phyloP scores from a whole-genome alignment of 352 stramenopile species.

The Elongisporangium anandrum region DNA sequence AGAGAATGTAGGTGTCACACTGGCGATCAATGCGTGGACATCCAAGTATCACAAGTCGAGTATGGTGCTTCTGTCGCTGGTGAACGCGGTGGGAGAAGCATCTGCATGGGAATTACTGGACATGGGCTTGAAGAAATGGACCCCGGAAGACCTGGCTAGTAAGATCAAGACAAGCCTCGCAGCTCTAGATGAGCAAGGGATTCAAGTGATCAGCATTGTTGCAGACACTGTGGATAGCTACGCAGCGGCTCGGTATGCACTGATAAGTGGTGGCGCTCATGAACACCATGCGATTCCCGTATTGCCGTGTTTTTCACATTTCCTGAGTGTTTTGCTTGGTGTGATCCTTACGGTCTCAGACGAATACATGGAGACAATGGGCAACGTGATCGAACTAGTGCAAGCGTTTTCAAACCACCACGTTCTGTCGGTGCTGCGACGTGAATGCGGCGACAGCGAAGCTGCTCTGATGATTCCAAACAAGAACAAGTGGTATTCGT shows the following conservation, averaged over 20 bases:
- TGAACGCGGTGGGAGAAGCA: constrained; percentile 64
- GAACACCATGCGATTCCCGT: constrained; percentile 43
- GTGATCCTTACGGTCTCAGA: constrained; percentile 53
- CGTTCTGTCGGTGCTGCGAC: constrained; percentile 50
- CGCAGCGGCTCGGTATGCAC: constrained; percentile 32
- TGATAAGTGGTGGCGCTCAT: constrained; percentile 23
- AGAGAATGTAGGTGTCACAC: constrained; percentile 48
- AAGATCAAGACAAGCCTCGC: constrained; percentile 48
- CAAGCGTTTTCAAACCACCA: constrained; percentile 54
- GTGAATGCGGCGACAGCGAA: constrained; percentile 63
- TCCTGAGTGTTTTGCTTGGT: constrained; percentile 49
- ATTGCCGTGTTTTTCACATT: constrained; percentile 52
- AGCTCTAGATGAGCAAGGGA: constrained; percentile 32
- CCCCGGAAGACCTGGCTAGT: constrained; percentile 33
- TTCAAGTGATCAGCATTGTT: constrained; percentile 74
- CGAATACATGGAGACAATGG: constrained; percentile 46
- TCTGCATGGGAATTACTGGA: constrained; percentile 55
- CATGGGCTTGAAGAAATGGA: constrained; percentile 35
- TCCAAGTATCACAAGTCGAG: constrained; percentile 45
- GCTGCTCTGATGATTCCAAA: constrained; percentile 42
- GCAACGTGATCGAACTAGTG: constrained; percentile 64
- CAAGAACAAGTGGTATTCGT: constrained; percentile 60
- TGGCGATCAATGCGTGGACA: constrained; percentile 62
- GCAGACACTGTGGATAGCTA: constrained; percentile 39
- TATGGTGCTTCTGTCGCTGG: constrained; percentile 59